Base-by-base conservation (phyloP, 108 stramenopile genomes). In the Fistulifera solaris region DNA sequence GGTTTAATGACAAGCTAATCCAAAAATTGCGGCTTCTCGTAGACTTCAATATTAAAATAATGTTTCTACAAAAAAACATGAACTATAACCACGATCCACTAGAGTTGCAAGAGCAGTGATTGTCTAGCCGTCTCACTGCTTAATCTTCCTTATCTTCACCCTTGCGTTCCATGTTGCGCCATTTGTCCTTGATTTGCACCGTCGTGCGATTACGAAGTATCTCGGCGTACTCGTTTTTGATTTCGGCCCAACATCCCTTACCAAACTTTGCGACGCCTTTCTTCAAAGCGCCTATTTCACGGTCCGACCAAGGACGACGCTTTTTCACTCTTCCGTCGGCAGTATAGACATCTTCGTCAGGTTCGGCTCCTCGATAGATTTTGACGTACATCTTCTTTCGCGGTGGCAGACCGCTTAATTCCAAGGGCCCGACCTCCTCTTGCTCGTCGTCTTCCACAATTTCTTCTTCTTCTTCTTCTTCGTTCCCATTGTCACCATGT, bases 101-200 rank as follows among this genome's bases (percentile, higher is more conserved):
- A n/a, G n/a, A n/a, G n/a, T n/a, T n/a, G n/a, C n/a, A n/a, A n/a
- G n/a, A n/a, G n/a, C n/a, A n/a, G n/a, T 35, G 31, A 6, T 8
- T 35, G 31, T 35, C 31, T 8, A 35, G 6, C 3, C 31, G 31
- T n/a, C 31, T 35, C 31, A 35, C 31, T 35, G 6, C 31, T 8
- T 8, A 8, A 35, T 8, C 31, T 35, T 35, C 44, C 11, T 45
- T 19, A 11, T 19, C 26, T 45, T 72, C 70, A 15, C 63, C 65
- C 49, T 47, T 40, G 12, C 65, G 71, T 28, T 50, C 55, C 73
- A 87, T 59, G 23, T 70, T 87, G 42, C 85, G 73, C 50, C 57
- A 76, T 38, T 77, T 68, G 52, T 87, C 85, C 69, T 87, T 87
- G 66, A 87, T 78, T 50, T 83, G 76, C 12, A 78, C 77, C 26